Conservation (phyloP, 306 rosid genomes). For the Hylodesmum podocarpum region DNA sequence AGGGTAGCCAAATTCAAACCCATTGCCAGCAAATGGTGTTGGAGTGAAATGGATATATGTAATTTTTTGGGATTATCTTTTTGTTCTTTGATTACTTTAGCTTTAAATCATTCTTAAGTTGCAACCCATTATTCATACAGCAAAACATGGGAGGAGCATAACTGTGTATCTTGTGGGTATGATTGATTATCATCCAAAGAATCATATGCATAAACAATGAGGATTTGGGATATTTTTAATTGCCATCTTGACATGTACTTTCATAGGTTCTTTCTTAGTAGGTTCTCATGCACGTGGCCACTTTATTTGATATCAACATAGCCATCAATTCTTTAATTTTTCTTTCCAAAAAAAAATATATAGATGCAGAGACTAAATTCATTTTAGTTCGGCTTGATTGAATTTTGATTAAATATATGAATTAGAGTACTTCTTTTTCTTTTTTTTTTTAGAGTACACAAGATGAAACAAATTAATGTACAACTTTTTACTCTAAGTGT, state of each 20-base stretch:
- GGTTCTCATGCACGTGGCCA: slow-evolving; percentile 26
- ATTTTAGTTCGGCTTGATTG: neutral
- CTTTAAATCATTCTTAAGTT: slow-evolving; percentile 24
- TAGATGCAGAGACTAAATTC: neutral
- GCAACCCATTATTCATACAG: slow-evolving; percentile 48
- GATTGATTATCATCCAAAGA: slow-evolving; percentile 26
- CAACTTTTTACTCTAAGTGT: neutral
- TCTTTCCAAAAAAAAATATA: neutral
- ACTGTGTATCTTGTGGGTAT: slow-evolving; percentile 15
- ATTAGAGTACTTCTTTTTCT: neutral
- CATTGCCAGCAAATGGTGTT: slow-evolving; percentile 39
- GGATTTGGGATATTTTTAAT: slow-evolving; percentile 21
- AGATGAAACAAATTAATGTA: neutral
- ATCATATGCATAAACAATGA: slow-evolving; percentile 26
- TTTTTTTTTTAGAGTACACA: neutral
- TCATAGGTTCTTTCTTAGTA: slow-evolving; percentile 16
- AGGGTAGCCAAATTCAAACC: slow-evolving; percentile 30
- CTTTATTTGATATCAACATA: slow-evolving; percentile 18
- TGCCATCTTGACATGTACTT: slow-evolving; percentile 12
- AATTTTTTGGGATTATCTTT: slow-evolving; percentile 5
- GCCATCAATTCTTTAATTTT: neutral
- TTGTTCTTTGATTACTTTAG: slow-evolving; percentile 26
- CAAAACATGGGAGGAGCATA: slow-evolving; percentile 46
- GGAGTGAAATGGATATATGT: slow-evolving; percentile 22
- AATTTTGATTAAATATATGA: neutral